phyloP scores from a whole-genome alignment of 2,329 filamentous ascomycete species.

The Sporothrix euskadiensis region DNA sequence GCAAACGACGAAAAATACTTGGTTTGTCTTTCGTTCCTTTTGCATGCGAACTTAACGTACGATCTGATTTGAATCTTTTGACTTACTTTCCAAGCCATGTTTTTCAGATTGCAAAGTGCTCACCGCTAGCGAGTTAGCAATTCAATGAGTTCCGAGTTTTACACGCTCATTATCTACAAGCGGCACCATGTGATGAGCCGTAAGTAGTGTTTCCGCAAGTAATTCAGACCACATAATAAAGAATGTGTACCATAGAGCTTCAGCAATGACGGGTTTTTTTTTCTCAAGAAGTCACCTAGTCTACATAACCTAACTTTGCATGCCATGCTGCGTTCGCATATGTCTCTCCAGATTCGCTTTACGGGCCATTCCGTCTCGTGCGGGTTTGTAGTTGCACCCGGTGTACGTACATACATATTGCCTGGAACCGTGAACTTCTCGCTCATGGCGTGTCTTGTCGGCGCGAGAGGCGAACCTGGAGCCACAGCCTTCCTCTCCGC shows the following conservation, averaged over 20 bases:
- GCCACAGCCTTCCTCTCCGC: neutral
- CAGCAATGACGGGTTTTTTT: neutral
- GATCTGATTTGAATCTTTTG: too few relatives aligned
- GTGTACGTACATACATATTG: neutral
- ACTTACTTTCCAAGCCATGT: too few relatives aligned
- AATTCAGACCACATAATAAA: too few relatives aligned
- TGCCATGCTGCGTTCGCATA: constrained; percentile 9
- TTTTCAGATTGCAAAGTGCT: too few relatives aligned
- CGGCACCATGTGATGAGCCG: too few relatives aligned
- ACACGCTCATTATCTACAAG: too few relatives aligned
- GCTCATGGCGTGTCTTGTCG: constrained; percentile 3
- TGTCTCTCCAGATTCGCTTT: constrained; percentile 7
- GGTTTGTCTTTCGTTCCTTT: too few relatives aligned
- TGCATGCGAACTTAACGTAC: too few relatives aligned
- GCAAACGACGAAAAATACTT: too few relatives aligned
- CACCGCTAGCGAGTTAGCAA: too few relatives aligned
- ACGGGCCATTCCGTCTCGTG: constrained; percentile 12
- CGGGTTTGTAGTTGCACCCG: constrained; percentile 14
- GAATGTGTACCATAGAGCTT: neutral
- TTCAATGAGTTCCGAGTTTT: too few relatives aligned
- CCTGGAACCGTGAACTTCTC: neutral
- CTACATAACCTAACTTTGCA: neutral
- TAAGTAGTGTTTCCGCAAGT: too few relatives aligned
- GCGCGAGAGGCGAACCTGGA: neutral
- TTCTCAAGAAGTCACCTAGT: neutral